Base-by-base conservation (phyloP, 2,329 filamentous ascomycete species). In the Aspergillus novofumigatus region DNA sequence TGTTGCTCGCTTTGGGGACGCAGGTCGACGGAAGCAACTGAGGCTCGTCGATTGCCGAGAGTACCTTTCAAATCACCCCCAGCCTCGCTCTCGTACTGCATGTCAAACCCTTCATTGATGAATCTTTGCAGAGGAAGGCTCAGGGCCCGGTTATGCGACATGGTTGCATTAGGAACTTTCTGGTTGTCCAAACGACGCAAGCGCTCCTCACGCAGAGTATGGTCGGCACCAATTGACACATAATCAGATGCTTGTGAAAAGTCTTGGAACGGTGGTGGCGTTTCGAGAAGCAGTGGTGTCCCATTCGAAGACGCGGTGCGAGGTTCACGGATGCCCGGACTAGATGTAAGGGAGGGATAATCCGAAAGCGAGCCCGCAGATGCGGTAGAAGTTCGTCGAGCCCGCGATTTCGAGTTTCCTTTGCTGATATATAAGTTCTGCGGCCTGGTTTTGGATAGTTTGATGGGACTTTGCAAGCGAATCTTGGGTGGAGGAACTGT, bases 81-180 rank as follows among this genome's bases (percentile, higher is more conserved):
- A 11, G 56, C 49, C 20, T 64, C 63, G 35, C 58, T 54, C 23
- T 65, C 66, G 51, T 68, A 65, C 26, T 67, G 64, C 20, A 69
- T 49, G n/a, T 72, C 66, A 10, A 70, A 41, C 17, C 72, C 63
- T 48, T 75, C 74, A 47, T 75, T 74, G 49, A 76, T 75, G 44
- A 75, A 76, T 3, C 73, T 70, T 56, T 75, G 69, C 10, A 76
- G 59, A 21, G 73, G 73, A 45, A 75, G 57, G 57, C 73, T 76
- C 9, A 74, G 69, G 0, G 68, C 62, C 26, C 70, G 64, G 50
- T 60, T 69, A 47, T 71, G 68, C n/a, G 67, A 60, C 23, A 71
- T 66, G 1, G 60, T 47, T 3, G 65, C 55, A 23, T 62, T 59
- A 25, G 63, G 60, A 4, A 65, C 35, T 49, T 67, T 68, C 20